These are phyloP conservation scores for Trametes pubescens DNA, from an alignment of 1,284 basidiomycete genomes.

Conservation along the genomic window DNA sequence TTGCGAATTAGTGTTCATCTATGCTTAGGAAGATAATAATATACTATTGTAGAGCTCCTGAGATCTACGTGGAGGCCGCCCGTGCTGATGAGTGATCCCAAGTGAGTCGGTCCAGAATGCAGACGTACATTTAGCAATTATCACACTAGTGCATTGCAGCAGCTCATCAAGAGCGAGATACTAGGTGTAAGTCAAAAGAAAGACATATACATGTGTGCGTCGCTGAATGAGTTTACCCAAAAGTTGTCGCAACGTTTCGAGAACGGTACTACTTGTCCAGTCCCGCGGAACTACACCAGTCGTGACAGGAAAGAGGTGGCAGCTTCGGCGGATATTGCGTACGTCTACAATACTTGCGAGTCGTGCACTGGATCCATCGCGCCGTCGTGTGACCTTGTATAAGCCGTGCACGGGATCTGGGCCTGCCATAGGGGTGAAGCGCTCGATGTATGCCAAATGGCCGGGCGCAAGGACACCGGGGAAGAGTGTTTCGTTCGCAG, in stretches of 20 bases:
- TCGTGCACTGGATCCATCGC: constrained; percentile 26
- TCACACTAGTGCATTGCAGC: too few relatives aligned
- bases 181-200: constrained; percentile 2
- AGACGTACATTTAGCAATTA: too few relatives aligned
- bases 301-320: constrained; percentile 40
- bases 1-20: neutral
- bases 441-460: constrained; percentile 45
- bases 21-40: neutral
- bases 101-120: too few relatives aligned
- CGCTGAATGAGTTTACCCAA: constrained; percentile 42
- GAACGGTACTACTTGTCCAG: constrained; percentile 47
- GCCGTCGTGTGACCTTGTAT: constrained; percentile 29
- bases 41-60: neutral
- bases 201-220: constrained; percentile 39
- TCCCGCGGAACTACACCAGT: constrained; percentile 29
- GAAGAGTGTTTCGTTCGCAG: constrained; percentile 17
- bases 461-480: constrained; percentile 18
- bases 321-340: constrained; percentile 36
- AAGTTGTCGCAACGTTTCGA: constrained; percentile 42
- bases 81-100: too few relatives aligned
- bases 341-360: constrained; percentile 39
- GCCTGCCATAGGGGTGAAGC: constrained; percentile 38
- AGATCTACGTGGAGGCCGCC: too few relatives aligned
- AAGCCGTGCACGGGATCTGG: constrained; percentile 24
- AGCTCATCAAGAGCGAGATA: neutral